Evolutionary conservation across 331 rosid genomes (phyloP).

Genomic region (Quercus lobata): DNA sequence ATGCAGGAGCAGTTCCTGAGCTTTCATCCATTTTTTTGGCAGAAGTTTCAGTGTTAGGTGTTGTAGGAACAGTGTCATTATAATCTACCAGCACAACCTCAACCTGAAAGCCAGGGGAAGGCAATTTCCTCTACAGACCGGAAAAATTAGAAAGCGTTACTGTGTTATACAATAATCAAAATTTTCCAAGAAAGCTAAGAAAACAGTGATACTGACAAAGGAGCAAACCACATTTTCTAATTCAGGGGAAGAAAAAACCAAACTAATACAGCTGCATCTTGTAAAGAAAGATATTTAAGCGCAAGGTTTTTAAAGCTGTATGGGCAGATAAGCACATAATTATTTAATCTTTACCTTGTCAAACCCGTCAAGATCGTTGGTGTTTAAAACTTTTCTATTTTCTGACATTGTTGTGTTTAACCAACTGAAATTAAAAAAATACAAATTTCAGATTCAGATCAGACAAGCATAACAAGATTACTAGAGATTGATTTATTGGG

Average conservation of each 20-base stretch:
- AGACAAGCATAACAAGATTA: constrained; percentile 1
- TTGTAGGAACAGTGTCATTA: constrained; percentile 28
- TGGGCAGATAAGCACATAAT: background rate
- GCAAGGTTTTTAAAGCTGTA: background rate
- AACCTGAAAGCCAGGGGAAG: constrained; percentile 96
- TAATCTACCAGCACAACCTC: constrained; percentile 85
- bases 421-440: constrained; percentile 59
- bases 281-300: background rate
- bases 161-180: constrained; percentile 10
- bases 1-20: constrained; percentile 45
- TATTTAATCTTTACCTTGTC: constrained; percentile 63
- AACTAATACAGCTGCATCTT: background rate
- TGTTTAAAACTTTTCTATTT: constrained; percentile 70
- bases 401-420: constrained; percentile 92
- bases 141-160: background rate
- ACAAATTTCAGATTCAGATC: constrained; percentile 15
- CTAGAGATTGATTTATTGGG: constrained; percentile 1
- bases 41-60: constrained; percentile 41
- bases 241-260: background rate
- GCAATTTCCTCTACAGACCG: constrained; percentile 77
- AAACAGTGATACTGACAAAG: background rate
- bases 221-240: background rate
- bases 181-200: background rate
- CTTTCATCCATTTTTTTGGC: constrained; percentile 59
- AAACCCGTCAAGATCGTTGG: constrained; percentile 94